Evolutionary conservation across 1,284 basidiomycete genomes (phyloP).

Genomic region (Coniferiporia sulphurascens): DNA sequence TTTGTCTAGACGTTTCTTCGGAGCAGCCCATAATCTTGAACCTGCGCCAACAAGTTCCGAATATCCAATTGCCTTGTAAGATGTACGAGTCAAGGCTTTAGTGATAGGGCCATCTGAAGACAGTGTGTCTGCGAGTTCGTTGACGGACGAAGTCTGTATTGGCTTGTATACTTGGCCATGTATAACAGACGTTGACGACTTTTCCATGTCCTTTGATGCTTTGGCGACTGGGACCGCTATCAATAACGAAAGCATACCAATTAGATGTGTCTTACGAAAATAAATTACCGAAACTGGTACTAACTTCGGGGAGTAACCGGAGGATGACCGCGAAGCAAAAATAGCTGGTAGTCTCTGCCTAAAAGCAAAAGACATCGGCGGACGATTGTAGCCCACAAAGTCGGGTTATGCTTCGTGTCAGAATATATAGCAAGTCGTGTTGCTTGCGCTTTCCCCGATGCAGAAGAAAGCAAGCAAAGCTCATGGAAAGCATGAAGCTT

Average conservation of each 20-base stretch:
- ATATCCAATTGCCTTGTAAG: slow-evolving; percentile 40
- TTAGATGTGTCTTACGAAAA: neutral
- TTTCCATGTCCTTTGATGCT: slow-evolving; percentile 23
- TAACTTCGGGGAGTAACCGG: slow-evolving; percentile 23
- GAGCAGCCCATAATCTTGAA: slow-evolving; percentile 26
- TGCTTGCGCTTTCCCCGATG: slow-evolving; percentile 33
- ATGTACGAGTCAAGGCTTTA: slow-evolving; percentile 42
- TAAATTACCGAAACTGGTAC: slow-evolving; percentile 15
- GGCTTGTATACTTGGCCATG: slow-evolving; percentile 45
- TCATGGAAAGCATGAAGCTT: slow-evolving; percentile 32
- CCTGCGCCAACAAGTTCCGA: slow-evolving; percentile 55
- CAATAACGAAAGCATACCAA: neutral
- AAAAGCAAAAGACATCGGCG: slow-evolving; percentile 57
- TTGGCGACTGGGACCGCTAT: slow-evolving; percentile 22
- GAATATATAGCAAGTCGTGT: slow-evolving; percentile 57
- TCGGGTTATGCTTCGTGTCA: slow-evolving; percentile 64
- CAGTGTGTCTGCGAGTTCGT: slow-evolving; percentile 47
- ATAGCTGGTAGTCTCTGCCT: slow-evolving; percentile 59
- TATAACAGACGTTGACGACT: slow-evolving; percentile 37
- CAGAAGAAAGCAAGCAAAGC: slow-evolving; percentile 26
- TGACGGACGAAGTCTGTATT: slow-evolving; percentile 39
- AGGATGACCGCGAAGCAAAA: slow-evolving; percentile 48
- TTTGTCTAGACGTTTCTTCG: neutral
- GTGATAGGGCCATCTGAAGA: slow-evolving; percentile 53
- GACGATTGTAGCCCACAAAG: slow-evolving; percentile 56